Conservation (phyloP, 345 rosid genomes). For the Dimocarpus longan region DNA sequence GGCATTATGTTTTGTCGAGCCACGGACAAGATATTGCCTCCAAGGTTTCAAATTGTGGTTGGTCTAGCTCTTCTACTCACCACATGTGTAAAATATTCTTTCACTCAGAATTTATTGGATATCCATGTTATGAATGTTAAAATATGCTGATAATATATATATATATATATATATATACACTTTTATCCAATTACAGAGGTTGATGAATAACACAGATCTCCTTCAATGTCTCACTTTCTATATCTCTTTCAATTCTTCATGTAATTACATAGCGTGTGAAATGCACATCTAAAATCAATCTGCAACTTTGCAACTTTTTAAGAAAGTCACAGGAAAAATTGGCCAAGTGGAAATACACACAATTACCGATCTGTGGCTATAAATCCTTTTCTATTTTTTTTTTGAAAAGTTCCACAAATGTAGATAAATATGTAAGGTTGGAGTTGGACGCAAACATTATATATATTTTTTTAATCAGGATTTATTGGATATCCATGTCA, state of each 20-base stretch:
- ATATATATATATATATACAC: too few species aligned
- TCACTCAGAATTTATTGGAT: neutral
- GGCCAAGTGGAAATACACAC: constrained; percentile 13
- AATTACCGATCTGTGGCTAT: neutral
- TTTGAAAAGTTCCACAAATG: too few species aligned
- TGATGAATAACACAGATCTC: neutral
- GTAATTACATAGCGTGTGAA: neutral
- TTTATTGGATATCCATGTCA: neutral
- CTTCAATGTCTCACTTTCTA: neutral
- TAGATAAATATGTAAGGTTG: too few species aligned
- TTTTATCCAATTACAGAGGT: neutral
- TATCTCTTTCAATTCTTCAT: neutral
- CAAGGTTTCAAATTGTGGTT: neutral
- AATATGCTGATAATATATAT: too few species aligned
- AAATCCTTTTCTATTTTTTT: neutral
- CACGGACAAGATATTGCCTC: neutral
- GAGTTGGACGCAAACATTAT: too few species aligned
- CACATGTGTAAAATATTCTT: neutral
- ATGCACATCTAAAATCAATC: neutral
- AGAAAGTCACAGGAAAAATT: neutral
- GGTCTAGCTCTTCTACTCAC: neutral
- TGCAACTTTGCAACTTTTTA: neutral
- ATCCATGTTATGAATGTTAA: neutral
- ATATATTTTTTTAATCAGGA: neutral
- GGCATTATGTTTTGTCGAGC: neutral